Evolutionary conservation across 371 early-diverging fungal genomes (phyloP).

Genomic region (Synchytrium microbalum): DNA sequence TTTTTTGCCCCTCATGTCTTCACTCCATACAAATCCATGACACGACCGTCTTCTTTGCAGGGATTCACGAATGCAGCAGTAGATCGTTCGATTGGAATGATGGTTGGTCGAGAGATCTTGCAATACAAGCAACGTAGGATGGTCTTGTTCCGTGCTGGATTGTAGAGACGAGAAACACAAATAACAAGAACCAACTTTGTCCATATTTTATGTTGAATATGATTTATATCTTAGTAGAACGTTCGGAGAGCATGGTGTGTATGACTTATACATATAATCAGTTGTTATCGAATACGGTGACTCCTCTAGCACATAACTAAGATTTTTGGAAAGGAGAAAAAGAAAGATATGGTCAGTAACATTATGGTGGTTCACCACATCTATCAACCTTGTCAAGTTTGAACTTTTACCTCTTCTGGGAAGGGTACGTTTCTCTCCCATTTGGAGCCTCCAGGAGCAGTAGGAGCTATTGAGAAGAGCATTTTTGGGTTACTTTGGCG

Average conservation of each 20-base stretch:
- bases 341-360: too few relatives aligned
- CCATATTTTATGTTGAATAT: too few relatives aligned
- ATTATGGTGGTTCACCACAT: too few relatives aligned
- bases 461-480: slow-evolving; percentile 41
- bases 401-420: slow-evolving; percentile 44
- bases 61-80: slow-evolving; percentile 66
- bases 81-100: slow-evolving; percentile 64
- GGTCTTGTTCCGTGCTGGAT: neutral
- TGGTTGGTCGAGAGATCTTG: slow-evolving; percentile 79
- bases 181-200: too few relatives aligned
- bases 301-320: neutral
- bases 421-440: slow-evolving; percentile 75
- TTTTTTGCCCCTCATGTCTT: slow-evolving; percentile 3
- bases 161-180: too few relatives aligned
- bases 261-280: neutral
- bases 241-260: too few relatives aligned
- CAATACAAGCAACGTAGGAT: slow-evolving; percentile 75
- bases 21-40: too few relatives aligned
- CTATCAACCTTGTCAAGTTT: too few relatives aligned
- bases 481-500: too few relatives aligned
- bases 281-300: neutral
- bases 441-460: slow-evolving; percentile 73
- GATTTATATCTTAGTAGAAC: too few relatives aligned
- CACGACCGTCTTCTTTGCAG: too few relatives aligned
- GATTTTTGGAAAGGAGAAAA: too few relatives aligned